phyloP scores from a whole-genome alignment of 1,139 yeast species.

The Yamadazyma epiphylla region DNA sequence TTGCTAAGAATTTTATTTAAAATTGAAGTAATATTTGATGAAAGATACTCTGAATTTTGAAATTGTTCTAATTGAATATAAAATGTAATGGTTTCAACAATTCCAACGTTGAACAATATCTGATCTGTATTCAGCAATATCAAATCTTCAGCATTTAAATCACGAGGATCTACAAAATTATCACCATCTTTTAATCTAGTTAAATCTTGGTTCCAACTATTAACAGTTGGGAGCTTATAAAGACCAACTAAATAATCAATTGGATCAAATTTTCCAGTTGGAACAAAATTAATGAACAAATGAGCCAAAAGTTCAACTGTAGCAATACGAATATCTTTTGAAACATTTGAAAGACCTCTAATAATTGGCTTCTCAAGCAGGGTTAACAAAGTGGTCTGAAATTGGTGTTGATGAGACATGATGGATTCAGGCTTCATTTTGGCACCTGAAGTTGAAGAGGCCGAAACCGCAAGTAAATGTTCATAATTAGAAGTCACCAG shows the following conservation, averaged over 20 bases:
- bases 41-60: slow-evolving; percentile 36
- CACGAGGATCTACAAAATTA: slow-evolving; percentile 4
- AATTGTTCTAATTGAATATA: slow-evolving; percentile 43
- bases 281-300: slow-evolving; percentile 34
- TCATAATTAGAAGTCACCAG: slow-evolving; percentile 38
- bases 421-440: slow-evolving; percentile 43
- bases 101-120: slow-evolving; percentile 27
- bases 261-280: slow-evolving; percentile 36
- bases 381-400: slow-evolving; percentile 27
- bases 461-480: slow-evolving; percentile 30
- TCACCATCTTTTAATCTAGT: slow-evolving; percentile 9
- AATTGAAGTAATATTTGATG: slow-evolving; percentile 24
- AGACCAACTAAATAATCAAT: slow-evolving; percentile 30
- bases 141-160: slow-evolving; percentile 8
- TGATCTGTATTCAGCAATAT: slow-evolving; percentile 14
- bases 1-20: slow-evolving; percentile 30
- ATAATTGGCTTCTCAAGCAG: slow-evolving; percentile 29
- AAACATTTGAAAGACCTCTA: slow-evolving; percentile 29
- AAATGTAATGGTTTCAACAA: slow-evolving; percentile 31
- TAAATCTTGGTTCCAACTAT: slow-evolving; percentile 22
- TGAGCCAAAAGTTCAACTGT: slow-evolving; percentile 34
- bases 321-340: slow-evolving; percentile 36
- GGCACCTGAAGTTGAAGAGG: slow-evolving; percentile 37
- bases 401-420: slow-evolving; percentile 40
- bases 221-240: slow-evolving; percentile 27